Evolutionary conservation across 257 asterid species (phyloP), one percentile per base, ranked within the genome.

Genomic region (Ligustrum vulgare): DNA sequence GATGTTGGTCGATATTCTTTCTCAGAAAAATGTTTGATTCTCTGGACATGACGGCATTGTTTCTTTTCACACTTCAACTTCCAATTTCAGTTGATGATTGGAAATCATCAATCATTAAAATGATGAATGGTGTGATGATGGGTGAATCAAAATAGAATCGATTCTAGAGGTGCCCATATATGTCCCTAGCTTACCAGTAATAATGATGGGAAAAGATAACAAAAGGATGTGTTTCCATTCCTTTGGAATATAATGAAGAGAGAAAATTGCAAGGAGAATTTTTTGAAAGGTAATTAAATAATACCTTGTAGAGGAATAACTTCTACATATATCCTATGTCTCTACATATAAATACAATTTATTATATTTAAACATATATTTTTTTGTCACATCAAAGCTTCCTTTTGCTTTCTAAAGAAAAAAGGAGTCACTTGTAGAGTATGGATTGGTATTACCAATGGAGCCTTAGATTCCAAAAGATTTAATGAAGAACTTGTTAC

Each of bases 121-220:
- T 8, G 35, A 13, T 43, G 43, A n/a, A 7, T 41, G 7, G 54
- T 25, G 25, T 16, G 67, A 22, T 6, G 15, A 47, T 10, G 36
- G 3, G 31, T n/a, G 77, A 73, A 73, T 71, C 56, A 71, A 77
- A 67, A 6, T 25, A 56, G 67, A 79, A 73, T 76, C 16, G 79
- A 76, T 79, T 76, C 77, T 6, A 73, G 68, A 69, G 43, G n/a
- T 66, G 32, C 68, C 36, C 28, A 58, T 67, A 10, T 62, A 28
- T 64, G 72, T 80, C 68, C 68, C 65, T 76, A 76, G 71, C 62
- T 79, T 78, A 34, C 87, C 67, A 28, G 1, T 28, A 28, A 28
- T 28, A 81, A 83, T 83, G 78, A 83, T 74, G 79, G 84, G 81
- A 74, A 85, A 85, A 76, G 82, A 79, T 82, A 81, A 73, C 31